Percentiles rank a stretch among this genome's conserved stretches.
phyloP scores from a whole-genome alignment of 2,329 filamentous ascomycete genomes.

The Byssoonygena ceratinophila region DNA sequence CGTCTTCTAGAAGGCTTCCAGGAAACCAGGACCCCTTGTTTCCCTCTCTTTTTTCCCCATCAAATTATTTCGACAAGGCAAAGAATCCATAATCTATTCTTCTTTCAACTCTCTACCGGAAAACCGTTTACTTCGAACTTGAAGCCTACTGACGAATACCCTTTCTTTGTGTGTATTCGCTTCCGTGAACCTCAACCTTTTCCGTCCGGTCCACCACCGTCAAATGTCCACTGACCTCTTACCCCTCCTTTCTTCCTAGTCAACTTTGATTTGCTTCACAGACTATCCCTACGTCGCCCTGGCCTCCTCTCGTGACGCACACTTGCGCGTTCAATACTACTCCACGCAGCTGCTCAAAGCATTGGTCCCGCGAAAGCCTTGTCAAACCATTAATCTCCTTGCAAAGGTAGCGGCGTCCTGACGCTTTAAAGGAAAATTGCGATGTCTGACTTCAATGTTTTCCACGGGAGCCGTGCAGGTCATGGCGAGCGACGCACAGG shows the following conservation, averaged over 20 bases:
- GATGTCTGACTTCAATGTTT: conserved; percentile 14
- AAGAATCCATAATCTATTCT: neutral
- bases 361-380: neutral
- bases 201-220: neutral
- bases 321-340: neutral
- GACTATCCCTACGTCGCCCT: neutral
- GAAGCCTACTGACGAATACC: neutral
- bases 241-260: neutral
- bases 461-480: conserved; percentile 9
- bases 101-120: neutral
- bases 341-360: neutral
- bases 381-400: neutral
- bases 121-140: neutral
- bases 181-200: neutral
- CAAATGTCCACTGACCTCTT: neutral
- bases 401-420: neutral
- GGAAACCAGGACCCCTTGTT: conserved; percentile 4
- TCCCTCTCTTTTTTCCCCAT: neutral
- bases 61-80: neutral
- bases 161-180: neutral
- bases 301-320: neutral
- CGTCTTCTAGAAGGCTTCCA: conserved; percentile 4
- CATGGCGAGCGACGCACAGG: conserved; percentile 6
- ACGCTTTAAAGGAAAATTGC: neutral
- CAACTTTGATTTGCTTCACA: neutral